These are phyloP conservation scores for Neopestalotiopsis sp. DNA, from an alignment of 2,329 filamentous ascomycete genomes.

Conservation along the genomic window DNA sequence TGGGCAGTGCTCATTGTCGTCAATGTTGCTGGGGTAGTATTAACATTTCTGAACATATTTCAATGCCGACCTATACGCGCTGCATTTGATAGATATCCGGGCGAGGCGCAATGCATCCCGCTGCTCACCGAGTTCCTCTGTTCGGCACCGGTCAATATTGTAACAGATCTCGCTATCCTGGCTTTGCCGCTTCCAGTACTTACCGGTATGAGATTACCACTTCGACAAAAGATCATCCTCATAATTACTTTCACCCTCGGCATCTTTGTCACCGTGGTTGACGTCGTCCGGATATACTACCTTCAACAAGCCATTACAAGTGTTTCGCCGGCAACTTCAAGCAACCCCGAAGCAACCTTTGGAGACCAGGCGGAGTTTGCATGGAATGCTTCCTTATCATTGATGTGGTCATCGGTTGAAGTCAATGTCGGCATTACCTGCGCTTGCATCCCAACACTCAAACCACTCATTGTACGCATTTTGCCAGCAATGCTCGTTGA, in stretches of 20 bases:
- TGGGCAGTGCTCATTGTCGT: constrained; percentile 79
- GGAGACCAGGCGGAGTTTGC: constrained; percentile 59
- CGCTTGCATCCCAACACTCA: constrained; percentile 89
- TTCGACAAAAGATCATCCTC: constrained; percentile 85
- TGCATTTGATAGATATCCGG: constrained; percentile 59
- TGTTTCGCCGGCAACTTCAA: constrained; percentile 41
- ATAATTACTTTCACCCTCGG: constrained; percentile 86
- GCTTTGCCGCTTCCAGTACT: constrained; percentile 88
- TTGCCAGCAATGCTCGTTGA: constrained; percentile 62
- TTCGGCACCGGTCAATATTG: constrained; percentile 88
- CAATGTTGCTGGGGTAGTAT: constrained; percentile 75
- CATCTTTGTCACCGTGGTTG: constrained; percentile 85
- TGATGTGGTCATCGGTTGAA: constrained; percentile 95
- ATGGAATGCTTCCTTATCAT: constrained; percentile 81
- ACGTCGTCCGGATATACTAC: constrained; percentile 89
- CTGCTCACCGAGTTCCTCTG: constrained; percentile 68
- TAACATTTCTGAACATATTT: constrained; percentile 87
- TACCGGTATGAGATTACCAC: constrained; percentile 82
- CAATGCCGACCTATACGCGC: constrained; percentile 80
- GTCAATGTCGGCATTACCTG: constrained; percentile 90
- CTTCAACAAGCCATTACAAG: constrained; percentile 73
- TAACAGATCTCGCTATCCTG: constrained; percentile 87
- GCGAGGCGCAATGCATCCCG: constrained; percentile 54
- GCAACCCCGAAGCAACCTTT: constrained; percentile 49
- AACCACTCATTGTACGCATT: constrained; percentile 76